A percentile compares a stretch with the other conserved stretches of the same genome.
Evolutionary conservation across 2,329 filamentous ascomycete genomes (phyloP).

Genomic region (Didymella arachidicola): DNA sequence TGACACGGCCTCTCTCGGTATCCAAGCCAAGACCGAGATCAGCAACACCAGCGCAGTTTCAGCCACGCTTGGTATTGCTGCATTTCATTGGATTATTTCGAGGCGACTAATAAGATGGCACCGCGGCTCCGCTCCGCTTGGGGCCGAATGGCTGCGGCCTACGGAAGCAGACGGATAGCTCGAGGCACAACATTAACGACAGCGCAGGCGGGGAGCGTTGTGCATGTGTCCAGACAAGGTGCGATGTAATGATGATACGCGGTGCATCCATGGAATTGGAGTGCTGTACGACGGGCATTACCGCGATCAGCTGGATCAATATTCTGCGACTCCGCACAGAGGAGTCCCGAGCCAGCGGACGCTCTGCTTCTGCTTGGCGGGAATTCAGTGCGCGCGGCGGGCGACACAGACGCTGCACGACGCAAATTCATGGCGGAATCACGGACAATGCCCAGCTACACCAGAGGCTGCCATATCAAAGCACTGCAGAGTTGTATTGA

Average conservation of each 20-base stretch:
- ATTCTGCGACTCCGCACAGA: constrained; percentile 12
- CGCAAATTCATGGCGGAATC: background rate
- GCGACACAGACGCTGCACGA: constrained; percentile 7
- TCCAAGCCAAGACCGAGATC: constrained; percentile 33
- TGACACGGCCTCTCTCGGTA: constrained; percentile 15
- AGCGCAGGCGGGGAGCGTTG: constrained; percentile 8
- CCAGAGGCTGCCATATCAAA: background rate
- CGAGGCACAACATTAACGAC: constrained; percentile 16
- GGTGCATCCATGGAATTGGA: constrained; percentile 1
- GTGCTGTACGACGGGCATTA: constrained; percentile 16
- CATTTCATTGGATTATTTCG: background rate
- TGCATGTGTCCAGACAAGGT: constrained; percentile 10
- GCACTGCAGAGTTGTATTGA: background rate
- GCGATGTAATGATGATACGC: constrained; percentile 13
- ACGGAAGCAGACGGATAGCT: background rate
- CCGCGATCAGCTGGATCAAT: constrained; percentile 17
- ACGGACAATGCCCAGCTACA: constrained; percentile 4
- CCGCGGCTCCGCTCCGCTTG: constrained; percentile 15
- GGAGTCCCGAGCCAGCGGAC: constrained; percentile 31
- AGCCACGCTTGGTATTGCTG: constrained; percentile 35
- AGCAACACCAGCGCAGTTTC: constrained; percentile 36
- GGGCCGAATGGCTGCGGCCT: background rate
- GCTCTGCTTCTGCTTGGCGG: constrained; percentile 28
- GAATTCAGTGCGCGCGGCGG: constrained; percentile 15
- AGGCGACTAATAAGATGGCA: constrained; percentile 5